Evolutionary conservation across 352 stramenopile species (phyloP).

Genomic region (Phytopythium oedochilum): DNA sequence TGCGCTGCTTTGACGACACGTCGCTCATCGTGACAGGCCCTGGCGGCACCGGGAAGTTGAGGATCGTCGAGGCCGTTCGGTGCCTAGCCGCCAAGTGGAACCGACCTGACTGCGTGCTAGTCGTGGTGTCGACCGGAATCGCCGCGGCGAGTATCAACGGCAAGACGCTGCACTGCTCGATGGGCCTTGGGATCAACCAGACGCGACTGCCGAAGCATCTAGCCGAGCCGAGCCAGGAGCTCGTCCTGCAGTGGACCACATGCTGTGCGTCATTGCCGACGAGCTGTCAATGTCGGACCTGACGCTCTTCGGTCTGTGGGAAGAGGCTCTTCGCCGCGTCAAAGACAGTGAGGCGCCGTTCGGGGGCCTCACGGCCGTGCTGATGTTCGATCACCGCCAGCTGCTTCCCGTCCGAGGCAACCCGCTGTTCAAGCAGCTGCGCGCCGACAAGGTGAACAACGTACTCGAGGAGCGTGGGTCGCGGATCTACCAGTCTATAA

Average conservation of each 20-base stretch:
- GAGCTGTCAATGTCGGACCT: constrained; percentile 19
- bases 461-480: neutral
- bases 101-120: neutral
- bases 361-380: constrained; percentile 1
- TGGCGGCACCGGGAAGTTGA: neutral
- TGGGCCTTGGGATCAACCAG: constrained; percentile 9
- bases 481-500: constrained; percentile 8
- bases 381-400: constrained; percentile 21
- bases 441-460: neutral
- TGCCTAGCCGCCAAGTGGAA: neutral
- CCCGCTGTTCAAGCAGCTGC: constrained; percentile 6
- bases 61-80: neutral
- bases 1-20: neutral
- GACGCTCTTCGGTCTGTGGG: constrained; percentile 16
- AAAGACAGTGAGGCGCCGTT: constrained; percentile 12
- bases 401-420: neutral
- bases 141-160: constrained; percentile 9
- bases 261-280: constrained; percentile 15
- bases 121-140: constrained; percentile 10
- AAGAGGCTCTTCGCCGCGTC: constrained; percentile 12
- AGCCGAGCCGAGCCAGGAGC: neutral
- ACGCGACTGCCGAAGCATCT: constrained; percentile 4
- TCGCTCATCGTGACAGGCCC: neutral
- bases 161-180: constrained; percentile 14
- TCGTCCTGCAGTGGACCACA: constrained; percentile 7